Evolutionary conservation across 805 yeast species (phyloP).

Genomic region (Yamadazyma philogaea): DNA sequence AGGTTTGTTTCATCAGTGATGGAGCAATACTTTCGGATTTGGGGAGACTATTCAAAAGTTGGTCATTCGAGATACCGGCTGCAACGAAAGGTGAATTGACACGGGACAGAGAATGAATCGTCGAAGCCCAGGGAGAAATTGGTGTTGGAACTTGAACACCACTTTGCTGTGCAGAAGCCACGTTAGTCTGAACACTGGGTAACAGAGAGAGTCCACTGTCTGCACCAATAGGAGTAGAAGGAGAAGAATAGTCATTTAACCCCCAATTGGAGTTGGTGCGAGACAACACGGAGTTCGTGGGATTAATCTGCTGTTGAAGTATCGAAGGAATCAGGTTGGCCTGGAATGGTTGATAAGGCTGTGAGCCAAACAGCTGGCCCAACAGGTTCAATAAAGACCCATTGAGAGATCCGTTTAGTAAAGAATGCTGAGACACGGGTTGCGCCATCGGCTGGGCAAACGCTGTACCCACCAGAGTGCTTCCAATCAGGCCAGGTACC

Average conservation of each 20-base stretch:
- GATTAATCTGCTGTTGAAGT: conserved; percentile 31
- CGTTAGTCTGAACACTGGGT: neutral
- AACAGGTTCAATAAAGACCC: conserved; percentile 6
- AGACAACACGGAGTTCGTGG: conserved; percentile 30
- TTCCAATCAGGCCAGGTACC: neutral
- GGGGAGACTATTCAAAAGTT: conserved; percentile 37
- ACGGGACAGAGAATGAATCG: conserved; percentile 32
- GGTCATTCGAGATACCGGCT: conserved; percentile 18
- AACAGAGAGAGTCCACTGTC: conserved; percentile 3
- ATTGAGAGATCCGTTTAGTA: conserved; percentile 1
- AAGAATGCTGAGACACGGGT: neutral
- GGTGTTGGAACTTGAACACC: conserved; percentile 26
- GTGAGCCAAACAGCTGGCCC: conserved; percentile 8
- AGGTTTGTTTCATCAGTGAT: conserved; percentile 13
- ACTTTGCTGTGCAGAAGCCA: neutral
- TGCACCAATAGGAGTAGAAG: conserved; percentile 11
- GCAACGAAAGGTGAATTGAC: conserved; percentile 42
- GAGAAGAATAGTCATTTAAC: conserved; percentile 22
- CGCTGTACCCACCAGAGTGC: neutral
- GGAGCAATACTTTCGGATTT: conserved; percentile 39
- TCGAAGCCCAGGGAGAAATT: conserved; percentile 40
- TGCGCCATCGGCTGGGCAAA: neutral
- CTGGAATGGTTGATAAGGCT: conserved; percentile 9
- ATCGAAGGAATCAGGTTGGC: conserved; percentile 28
- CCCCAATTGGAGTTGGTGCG: conserved; percentile 41